Conservation (phyloP, 352 stramenopile species). For the Saprolegnia parasitica region DNA sequence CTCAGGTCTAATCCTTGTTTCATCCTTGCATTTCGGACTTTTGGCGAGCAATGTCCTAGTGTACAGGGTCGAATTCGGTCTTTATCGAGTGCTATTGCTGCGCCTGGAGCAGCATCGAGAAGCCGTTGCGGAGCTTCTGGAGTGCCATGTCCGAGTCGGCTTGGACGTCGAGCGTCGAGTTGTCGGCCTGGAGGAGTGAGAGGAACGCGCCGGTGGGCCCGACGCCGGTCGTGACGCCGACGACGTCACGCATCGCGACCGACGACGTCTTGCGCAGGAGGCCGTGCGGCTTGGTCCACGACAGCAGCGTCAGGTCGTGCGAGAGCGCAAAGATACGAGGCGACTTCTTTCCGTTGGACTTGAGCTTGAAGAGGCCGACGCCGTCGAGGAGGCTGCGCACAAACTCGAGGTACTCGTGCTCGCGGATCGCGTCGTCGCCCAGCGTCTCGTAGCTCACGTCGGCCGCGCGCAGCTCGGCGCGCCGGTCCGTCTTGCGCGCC, state of each 20-base stretch:
- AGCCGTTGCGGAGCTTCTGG: constrained; percentile 48
- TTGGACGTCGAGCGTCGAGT: constrained; percentile 50
- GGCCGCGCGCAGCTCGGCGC: constrained; percentile 2
- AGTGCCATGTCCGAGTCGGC: constrained; percentile 44
- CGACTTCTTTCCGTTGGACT: constrained; percentile 53
- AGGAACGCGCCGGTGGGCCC: constrained; percentile 42
- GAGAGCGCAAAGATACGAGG: constrained; percentile 58
- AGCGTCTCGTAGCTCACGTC: constrained; percentile 64
- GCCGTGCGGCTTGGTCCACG: constrained; percentile 51
- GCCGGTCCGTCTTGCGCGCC: neutral
- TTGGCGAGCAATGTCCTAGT: too few relatives aligned
- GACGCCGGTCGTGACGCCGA: constrained; percentile 46
- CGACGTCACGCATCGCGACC: constrained; percentile 39
- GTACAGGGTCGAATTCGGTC: too few relatives aligned
- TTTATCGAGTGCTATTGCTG: neutral
- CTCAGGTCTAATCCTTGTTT: too few relatives aligned
- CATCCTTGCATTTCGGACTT: too few relatives aligned
- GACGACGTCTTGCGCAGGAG: constrained; percentile 51
- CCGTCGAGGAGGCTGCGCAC: constrained; percentile 55
- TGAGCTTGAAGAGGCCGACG: constrained; percentile 57
- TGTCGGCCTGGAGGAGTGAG: constrained; percentile 43
- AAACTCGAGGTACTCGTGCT: constrained; percentile 72
- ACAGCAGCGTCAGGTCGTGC: constrained; percentile 42
- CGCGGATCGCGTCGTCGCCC: constrained; percentile 51
- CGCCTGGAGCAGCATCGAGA: constrained; percentile 32